Conservation (phyloP, 73 alveolate species). For the Paramecium tetraurelia region DNA sequence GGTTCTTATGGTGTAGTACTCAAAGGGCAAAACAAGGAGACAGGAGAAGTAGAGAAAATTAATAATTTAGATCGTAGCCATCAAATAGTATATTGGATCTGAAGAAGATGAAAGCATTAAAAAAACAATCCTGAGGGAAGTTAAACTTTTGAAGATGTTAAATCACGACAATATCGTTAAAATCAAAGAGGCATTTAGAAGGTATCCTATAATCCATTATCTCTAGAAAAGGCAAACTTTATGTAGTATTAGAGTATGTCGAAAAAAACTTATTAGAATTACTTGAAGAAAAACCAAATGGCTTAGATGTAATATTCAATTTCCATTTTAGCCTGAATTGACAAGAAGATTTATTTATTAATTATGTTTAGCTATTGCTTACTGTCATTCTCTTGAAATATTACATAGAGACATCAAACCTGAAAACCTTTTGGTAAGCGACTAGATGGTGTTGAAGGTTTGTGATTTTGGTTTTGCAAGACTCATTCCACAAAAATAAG, state of each 20-base stretch:
- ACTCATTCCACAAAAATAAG: conserved; percentile 71
- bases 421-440: conserved; percentile 69
- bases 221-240: conserved; percentile 72
- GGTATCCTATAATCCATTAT: conserved; percentile 54
- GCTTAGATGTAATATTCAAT: conserved; percentile 53
- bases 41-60: conserved; percentile 54
- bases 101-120: conserved; percentile 93
- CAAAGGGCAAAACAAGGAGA: conserved; percentile 70
- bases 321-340: conserved; percentile 65
- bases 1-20: conserved; percentile 78
- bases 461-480: conserved; percentile 66
- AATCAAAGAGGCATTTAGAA: conserved; percentile 91
- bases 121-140: conserved; percentile 93
- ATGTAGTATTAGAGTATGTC: conserved; percentile 74
- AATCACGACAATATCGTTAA: conserved; percentile 91
- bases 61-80: conserved; percentile 81
- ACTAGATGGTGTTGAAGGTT: conserved; percentile 49
- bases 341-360: conserved; percentile 67
- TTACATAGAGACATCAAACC: conserved; percentile 91
- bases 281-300: conserved; percentile 76
- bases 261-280: conserved; percentile 74
- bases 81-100: conserved; percentile 91
- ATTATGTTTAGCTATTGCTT: conserved; percentile 70
- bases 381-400: conserved; percentile 72
- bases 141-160: conserved; percentile 83